Conservation (phyloP, 1,284 basidiomycete species). For the Cryptococcus sp. region DNA sequence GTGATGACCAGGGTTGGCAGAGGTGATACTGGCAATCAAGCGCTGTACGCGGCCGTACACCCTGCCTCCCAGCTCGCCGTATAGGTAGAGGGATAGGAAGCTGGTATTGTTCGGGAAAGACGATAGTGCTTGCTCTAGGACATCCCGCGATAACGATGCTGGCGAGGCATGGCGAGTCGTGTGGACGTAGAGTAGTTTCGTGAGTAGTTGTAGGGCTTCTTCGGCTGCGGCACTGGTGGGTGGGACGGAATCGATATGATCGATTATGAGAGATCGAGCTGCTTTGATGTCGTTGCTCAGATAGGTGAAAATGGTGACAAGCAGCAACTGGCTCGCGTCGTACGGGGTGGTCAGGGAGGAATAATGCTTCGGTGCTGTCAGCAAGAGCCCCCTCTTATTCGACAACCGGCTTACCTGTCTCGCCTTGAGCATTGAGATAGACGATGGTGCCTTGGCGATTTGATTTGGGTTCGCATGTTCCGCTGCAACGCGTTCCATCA, state of each 20-base stretch:
- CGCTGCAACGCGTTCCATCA: neutral
- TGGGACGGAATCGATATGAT: slow-evolving; percentile 11
- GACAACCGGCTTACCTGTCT: slow-evolving; percentile 31
- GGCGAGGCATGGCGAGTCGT: slow-evolving; percentile 34
- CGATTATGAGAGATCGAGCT: slow-evolving; percentile 17
- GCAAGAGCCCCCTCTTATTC: neutral
- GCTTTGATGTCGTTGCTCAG: slow-evolving; percentile 30
- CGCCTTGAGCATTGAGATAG: slow-evolving; percentile 39
- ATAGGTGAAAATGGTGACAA: slow-evolving; percentile 37
- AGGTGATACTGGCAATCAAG: slow-evolving; percentile 31
- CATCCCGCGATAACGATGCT: slow-evolving; percentile 41
- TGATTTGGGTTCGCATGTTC: slow-evolving; percentile 2
- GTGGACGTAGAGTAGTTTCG: slow-evolving; percentile 49
- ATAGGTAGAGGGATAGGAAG: slow-evolving; percentile 54
- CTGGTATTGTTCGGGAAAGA: slow-evolving; percentile 54
- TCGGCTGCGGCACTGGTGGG: slow-evolving; percentile 42
- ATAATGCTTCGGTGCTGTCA: slow-evolving; percentile 21
- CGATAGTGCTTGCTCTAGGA: slow-evolving; percentile 50
- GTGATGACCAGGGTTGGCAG: slow-evolving; percentile 17
- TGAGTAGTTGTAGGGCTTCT: slow-evolving; percentile 46
- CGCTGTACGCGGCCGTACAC: slow-evolving; percentile 53
- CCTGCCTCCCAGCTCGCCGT: slow-evolving; percentile 49
- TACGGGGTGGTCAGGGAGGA: neutral
- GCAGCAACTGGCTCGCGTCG: slow-evolving; percentile 11
- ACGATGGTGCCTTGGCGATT: slow-evolving; percentile 8